Evolutionary conservation across 2,329 filamentous ascomycete species (phyloP).

Genomic region (Calcarisporium arbuscula): DNA sequence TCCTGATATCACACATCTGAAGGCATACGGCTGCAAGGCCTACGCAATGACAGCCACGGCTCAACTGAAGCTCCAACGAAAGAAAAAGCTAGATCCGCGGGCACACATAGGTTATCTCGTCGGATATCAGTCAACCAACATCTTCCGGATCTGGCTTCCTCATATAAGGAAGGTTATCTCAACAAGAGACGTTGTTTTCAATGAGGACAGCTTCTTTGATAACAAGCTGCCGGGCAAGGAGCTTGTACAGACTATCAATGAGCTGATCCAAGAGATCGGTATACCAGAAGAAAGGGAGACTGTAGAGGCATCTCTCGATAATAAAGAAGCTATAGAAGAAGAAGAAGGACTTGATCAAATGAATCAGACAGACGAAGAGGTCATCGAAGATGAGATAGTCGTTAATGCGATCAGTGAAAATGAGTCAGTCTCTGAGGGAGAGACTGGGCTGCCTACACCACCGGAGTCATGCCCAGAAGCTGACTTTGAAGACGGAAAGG

Average conservation of each 20-base stretch:
- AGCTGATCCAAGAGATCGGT: not conserved
- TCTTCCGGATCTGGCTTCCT: conserved; percentile 2
- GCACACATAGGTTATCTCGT: conserved; percentile 3
- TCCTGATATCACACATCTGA: not conserved
- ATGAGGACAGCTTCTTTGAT: not conserved
- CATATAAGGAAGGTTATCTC: conserved; percentile 1
- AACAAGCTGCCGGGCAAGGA: not conserved
- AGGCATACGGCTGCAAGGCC: not conserved
- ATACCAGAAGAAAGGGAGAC: not conserved
- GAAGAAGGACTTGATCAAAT: not conserved
- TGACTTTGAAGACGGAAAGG: not conserved
- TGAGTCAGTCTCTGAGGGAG: not conserved
- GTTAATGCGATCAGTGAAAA: not conserved
- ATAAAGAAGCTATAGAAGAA: too few relatives aligned
- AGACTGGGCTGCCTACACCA: too few relatives aligned
- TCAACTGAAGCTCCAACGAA: too few relatives aligned
- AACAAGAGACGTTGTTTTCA: conserved; percentile 3
- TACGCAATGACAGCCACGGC: too few relatives aligned
- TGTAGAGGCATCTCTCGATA: too few relatives aligned
- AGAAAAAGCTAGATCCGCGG: conserved; percentile 2
- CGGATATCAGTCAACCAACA: conserved; percentile 3
- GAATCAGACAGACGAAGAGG: not conserved
- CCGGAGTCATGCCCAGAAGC: too few relatives aligned
- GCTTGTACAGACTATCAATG: not conserved
- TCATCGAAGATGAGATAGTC: not conserved